Base-by-base conservation (phyloP, 2,329 filamentous ascomycete genomes). In the Hypoxylon sp. region DNA sequence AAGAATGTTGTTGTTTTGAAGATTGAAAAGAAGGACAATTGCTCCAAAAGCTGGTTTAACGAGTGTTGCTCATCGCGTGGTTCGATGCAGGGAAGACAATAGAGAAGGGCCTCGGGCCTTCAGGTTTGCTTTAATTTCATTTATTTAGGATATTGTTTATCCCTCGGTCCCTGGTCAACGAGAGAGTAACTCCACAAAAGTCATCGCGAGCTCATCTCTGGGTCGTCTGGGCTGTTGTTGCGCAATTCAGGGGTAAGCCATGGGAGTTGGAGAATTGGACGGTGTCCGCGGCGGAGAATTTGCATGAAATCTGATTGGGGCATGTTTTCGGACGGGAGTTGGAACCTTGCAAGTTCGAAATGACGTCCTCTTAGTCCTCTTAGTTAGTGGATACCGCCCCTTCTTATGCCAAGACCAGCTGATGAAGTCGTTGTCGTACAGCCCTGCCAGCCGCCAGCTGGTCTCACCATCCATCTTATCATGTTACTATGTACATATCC, bases 51-150 rank as follows among this genome's bases (percentile, higher is more conserved):
- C 34, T 51, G 20, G 24, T 30, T 41, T 48, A 60, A 56, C 20
- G 39, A 65, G 44, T 47, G 49, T 56, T 49, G 20, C n/a, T 61
- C 32, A 56, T 59, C 22, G 44, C n/a, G 17, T 48, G 20, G 19
- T 28, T 11, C 26, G 11, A 48, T n/a, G 32, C 22, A 44, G 30
- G 34, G 19, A 46, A 49, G 22, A 13, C 19, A 4, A 22, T 32
- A 44, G 17, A 59, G 49, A 32, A 56, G 17, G 55, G 24, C 28
- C 20, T 56, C 59, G 47, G 54, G 54, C 51, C 32, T 68, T 68
- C 62, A 47, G 39, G 46, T 58, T 65, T 60, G 65, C 68, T 69
- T 72, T 71, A 71, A 58, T 60, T 58, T 71, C 70, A 71, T 72
- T 70, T 65, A 63, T 69, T 68, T 68, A 63, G 64, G 52, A 57